Evolutionary conservation across 192 early-diverging fungal species (phyloP).

Genomic region (Geranomyces michiganensis): DNA sequence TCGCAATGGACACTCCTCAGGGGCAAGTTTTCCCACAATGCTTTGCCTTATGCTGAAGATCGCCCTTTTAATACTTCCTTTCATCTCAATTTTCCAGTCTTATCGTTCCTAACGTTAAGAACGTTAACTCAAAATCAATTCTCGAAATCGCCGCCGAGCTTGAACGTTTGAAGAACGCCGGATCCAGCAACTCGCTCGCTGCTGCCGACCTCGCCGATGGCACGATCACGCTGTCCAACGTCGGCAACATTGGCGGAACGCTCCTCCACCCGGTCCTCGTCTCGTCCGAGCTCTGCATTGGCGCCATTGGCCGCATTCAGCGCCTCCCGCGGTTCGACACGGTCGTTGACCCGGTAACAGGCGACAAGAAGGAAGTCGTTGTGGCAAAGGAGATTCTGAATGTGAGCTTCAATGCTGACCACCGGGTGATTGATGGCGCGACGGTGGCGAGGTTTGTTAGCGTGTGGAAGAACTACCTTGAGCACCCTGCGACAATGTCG

Average conservation of each 20-base stretch:
- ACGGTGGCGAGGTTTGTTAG: constrained; percentile 90
- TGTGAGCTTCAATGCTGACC: constrained; percentile 93
- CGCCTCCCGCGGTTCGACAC: constrained; percentile 81
- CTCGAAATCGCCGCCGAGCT: constrained; percentile 89
- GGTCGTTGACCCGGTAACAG: constrained; percentile 55
- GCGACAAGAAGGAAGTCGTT: constrained; percentile 65
- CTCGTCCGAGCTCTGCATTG: constrained; percentile 84
- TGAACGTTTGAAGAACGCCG: constrained; percentile 68
- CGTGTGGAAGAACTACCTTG: constrained; percentile 82
- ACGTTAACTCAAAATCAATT: constrained; percentile 82
- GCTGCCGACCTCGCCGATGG: constrained; percentile 76
- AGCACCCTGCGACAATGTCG: constrained; percentile 77
- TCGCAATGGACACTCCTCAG: constrained; percentile 97
- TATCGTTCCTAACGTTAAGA: constrained; percentile 92
- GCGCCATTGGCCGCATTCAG: constrained; percentile 83
- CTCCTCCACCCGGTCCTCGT: constrained; percentile 89
- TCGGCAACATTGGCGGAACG: constrained; percentile 92
- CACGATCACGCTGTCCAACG: constrained; percentile 92
- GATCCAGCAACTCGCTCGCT: constrained; percentile 61
- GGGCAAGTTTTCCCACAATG: constrained; percentile 56
- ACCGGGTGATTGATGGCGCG: constrained; percentile 94
- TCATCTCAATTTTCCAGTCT: constrained; percentile 46
- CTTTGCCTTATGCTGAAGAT: not conserved
- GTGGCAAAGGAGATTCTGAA: constrained; percentile 75
- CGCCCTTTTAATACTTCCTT: not conserved